Percentiles rank a stretch among this genome's conserved stretches.
Evolutionary conservation across 177 flowering plant species (phyloP).

Genomic region (Vitis hybrid): DNA sequence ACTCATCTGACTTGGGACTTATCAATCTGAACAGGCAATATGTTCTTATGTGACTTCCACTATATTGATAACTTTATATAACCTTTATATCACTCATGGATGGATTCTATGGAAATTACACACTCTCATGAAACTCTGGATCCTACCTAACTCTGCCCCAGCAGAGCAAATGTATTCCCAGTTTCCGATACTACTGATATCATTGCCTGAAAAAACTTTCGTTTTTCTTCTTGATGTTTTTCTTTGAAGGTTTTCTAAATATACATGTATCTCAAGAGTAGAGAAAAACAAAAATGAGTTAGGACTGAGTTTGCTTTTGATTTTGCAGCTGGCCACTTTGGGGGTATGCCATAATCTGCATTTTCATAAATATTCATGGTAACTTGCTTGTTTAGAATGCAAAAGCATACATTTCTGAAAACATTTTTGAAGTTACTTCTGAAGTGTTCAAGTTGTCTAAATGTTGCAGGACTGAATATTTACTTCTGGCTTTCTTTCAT

Average conservation of each 20-base stretch:
- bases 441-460: conserved; percentile 4
- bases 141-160: no score
- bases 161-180: no score
- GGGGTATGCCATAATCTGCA: conserved; percentile 91
- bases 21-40: not conserved
- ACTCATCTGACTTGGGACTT: not conserved
- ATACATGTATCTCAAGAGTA: not conserved
- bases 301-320: not conserved
- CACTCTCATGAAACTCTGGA: no score
- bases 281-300: not conserved
- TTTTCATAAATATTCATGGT: conserved; percentile 92
- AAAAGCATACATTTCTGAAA: not conserved
- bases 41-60: not conserved
- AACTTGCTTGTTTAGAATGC: conserved; percentile 15
- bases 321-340: conserved; percentile 93
- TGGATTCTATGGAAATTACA: no score
- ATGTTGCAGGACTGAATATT: conserved; percentile 76
- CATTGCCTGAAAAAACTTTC: not conserved
- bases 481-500: conserved; percentile 98
- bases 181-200: no score
- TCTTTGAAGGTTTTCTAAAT: no score
- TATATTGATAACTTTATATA: not conserved
- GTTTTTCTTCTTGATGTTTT: not conserved
- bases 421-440: not conserved
- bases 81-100: no score